These are phyloP conservation scores for Viola odorata DNA, from an alignment of 345 rosid species.

Conservation along the genomic window DNA sequence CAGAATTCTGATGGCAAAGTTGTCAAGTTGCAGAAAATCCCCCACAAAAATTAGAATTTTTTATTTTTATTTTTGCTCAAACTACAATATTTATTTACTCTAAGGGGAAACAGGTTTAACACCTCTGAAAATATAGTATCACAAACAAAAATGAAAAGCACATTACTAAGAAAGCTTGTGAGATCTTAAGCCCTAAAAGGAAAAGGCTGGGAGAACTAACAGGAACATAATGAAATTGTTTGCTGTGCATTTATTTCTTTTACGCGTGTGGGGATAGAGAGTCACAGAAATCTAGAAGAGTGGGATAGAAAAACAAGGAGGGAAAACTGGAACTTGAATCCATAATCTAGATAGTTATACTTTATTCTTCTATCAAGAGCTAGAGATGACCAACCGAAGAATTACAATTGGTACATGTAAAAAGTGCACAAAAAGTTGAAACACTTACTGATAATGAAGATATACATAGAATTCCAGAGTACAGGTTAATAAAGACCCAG, in stretches of 20 bases:
- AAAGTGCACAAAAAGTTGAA: not conserved
- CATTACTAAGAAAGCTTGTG: too few species aligned
- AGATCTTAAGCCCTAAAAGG: too few species aligned
- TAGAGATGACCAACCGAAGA: not conserved
- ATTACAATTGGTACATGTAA: not conserved
- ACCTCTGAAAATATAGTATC: too few species aligned
- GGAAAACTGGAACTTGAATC: not conserved
- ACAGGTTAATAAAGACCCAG: constrained; percentile 57
- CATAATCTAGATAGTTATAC: not conserved
- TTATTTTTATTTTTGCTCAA: too few species aligned
- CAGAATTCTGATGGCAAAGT: not conserved
- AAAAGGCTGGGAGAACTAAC: too few species aligned
- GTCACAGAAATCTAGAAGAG: not conserved
- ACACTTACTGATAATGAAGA: constrained; percentile 24
- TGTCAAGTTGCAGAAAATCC: not conserved
- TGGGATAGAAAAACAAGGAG: not conserved
- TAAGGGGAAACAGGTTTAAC: too few species aligned
- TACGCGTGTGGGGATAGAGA: not conserved
- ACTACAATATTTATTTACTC: too few species aligned
- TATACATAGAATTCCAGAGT: constrained; percentile 14
- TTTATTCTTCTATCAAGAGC: not conserved
- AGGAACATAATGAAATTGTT: too few species aligned
- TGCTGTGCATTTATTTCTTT: not conserved
- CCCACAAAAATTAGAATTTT: too few species aligned
- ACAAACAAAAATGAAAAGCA: too few species aligned